Evolutionary conservation across 129 eudicot genomes (phyloP).

Genomic region (Artemisia annua): DNA sequence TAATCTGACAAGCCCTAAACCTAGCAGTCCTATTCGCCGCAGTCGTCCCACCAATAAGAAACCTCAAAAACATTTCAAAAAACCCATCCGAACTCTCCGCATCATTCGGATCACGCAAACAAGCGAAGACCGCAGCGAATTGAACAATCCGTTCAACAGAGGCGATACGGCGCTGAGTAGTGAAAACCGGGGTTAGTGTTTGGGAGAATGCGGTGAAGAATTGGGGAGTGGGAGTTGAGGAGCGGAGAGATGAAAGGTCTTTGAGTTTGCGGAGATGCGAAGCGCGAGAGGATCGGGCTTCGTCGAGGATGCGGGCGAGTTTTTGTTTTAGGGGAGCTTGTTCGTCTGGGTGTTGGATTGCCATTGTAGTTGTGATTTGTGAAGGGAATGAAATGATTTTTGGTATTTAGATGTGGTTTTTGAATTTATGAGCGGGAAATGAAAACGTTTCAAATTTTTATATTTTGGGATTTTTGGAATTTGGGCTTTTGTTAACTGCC

Average conservation of each 20-base stretch:
- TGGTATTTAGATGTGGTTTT: no score
- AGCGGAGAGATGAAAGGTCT: constrained; percentile 62
- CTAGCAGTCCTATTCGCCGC: constrained; percentile 80
- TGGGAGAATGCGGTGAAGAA: constrained; percentile 65
- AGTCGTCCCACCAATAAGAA: constrained; percentile 53
- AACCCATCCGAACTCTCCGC: constrained; percentile 41
- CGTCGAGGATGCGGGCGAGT: constrained; percentile 58
- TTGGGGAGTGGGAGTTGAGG: constrained; percentile 29
- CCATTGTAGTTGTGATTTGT: constrained; percentile 27
- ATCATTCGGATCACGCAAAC: constrained; percentile 29
- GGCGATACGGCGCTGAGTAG: constrained; percentile 66
- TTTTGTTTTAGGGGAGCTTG: constrained; percentile 40
- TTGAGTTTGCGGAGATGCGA: constrained; percentile 85
- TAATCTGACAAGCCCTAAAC: constrained; percentile 90
- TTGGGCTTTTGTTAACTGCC: no score
- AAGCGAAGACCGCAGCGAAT: constrained; percentile 59
- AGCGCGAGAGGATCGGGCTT: constrained; percentile 65
- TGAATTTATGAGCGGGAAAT: no score
- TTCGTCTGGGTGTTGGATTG: constrained; percentile 33
- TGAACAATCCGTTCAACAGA: constrained; percentile 72
- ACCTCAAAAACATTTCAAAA: constrained; percentile 59
- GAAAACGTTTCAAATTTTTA: no score
- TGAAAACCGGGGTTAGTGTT: constrained; percentile 70
- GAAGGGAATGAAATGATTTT: no score
- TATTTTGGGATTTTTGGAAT: no score